These are phyloP conservation scores for Dillenia suffruticosa DNA, from an alignment of 164 flowering plant species.

Conservation along the genomic window DNA sequence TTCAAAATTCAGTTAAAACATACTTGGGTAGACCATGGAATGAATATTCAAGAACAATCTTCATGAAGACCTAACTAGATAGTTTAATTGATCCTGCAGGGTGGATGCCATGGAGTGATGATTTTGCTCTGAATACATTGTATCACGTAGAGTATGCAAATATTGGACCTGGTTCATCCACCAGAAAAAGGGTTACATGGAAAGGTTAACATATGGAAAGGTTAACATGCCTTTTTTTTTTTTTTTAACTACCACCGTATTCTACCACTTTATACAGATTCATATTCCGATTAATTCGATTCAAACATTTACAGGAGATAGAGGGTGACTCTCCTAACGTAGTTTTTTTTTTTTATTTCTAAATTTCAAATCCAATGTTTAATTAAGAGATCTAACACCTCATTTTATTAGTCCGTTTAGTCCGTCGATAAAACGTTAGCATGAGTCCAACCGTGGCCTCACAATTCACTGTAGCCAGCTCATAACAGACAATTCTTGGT, in stretches of 20 bases:
- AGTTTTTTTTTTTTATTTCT: no score
- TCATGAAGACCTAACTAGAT: constrained; percentile 37
- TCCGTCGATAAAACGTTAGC: no score
- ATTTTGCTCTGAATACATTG: constrained; percentile 19
- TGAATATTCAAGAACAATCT: constrained; percentile 46
- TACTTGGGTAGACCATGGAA: constrained; percentile 61
- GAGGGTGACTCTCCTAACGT: no score
- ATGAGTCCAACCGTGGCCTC: constrained; percentile 12
- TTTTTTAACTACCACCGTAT: no score
- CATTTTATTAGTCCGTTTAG: no score
- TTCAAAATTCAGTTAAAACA: constrained; percentile 34
- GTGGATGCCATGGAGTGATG: constrained; percentile 31
- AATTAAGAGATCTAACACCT: no score
- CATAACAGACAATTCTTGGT: constrained; percentile 27
- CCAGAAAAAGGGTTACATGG: constrained; percentile 20
- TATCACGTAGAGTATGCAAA: constrained; percentile 25
- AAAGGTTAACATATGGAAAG: no score
- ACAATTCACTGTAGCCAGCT: constrained; percentile 16
- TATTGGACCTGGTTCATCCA: constrained; percentile 22
- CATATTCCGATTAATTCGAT: no score
- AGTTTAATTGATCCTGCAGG: constrained; percentile 42
- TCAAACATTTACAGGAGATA: no score
- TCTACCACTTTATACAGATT: no score
- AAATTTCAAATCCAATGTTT: no score
- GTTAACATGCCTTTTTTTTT: no score